Evolutionary conservation across 2,329 filamentous ascomycete species (phyloP).

Genomic region (Colletotrichum nymphaeae): DNA sequence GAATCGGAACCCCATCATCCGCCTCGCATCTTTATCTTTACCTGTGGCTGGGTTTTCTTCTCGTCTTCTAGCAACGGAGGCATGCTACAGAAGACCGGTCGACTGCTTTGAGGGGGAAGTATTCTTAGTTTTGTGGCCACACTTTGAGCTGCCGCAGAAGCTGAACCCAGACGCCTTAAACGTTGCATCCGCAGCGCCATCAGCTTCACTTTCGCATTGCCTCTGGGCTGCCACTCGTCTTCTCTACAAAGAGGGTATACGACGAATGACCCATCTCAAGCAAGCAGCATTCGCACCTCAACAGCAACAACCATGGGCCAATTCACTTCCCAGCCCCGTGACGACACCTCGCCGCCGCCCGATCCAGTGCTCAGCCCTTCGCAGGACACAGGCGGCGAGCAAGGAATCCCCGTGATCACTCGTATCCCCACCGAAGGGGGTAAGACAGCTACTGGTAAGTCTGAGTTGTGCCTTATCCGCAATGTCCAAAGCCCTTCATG

Average conservation of each 20-base stretch:
- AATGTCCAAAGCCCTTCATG: neutral
- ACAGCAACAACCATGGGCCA: neutral
- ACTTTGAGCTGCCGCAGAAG: neutral
- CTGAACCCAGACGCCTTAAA: neutral
- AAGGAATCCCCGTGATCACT: neutral
- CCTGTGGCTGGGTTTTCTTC: neutral
- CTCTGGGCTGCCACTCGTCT: neutral
- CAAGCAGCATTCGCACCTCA: neutral
- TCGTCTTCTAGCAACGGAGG: neutral
- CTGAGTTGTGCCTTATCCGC: neutral
- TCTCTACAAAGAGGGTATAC: neutral
- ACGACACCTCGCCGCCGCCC: neutral
- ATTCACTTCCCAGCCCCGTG: neutral
- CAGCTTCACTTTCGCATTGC: neutral
- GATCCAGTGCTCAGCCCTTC: neutral
- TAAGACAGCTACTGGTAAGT: conserved; percentile 7
- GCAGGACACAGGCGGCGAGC: neutral
- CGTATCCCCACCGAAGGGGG: neutral
- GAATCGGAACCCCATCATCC: neutral
- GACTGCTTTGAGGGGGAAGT: neutral
- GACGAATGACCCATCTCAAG: neutral
- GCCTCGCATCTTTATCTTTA: neutral
- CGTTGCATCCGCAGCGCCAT: neutral
- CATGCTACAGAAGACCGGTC: neutral
- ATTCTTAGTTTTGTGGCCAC: neutral